Evolutionary conservation across 345 rosid genomes (phyloP), one percentile per base, ranked within the genome.

Genomic region (Pugionium cornutum): DNA sequence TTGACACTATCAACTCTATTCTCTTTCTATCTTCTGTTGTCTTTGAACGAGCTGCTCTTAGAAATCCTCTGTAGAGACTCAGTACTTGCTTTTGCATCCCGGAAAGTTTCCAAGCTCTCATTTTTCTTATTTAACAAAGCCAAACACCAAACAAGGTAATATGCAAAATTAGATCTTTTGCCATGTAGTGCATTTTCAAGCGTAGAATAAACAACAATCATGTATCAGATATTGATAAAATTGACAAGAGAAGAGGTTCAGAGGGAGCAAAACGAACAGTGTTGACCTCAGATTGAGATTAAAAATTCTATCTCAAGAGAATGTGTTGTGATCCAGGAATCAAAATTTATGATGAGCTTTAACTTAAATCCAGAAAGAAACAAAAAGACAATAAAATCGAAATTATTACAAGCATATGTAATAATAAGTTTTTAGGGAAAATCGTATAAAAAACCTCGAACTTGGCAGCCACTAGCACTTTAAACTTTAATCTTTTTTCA

Each of bases 31-130:
- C 95, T 50, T 91, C 85, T 0, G 56, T 46, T 53, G 86, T 61
- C 74, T 87, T 91, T 1, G 73, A 77, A 56, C 90, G 92, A 48
- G 90, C 85, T 58, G 87, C 92, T 65, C 98, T 82, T n/a, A 91
- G 67, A 69, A 91, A 89, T 6, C 87, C 91, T 58, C 98, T 77
- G 76, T 89, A 91, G 25, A 91, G 79, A 72, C 86, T 80, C 35
- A 91, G 75, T 49, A 84, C 98, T 77, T 91, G 92, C 76, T 80
- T 91, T 77, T 91, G 98, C 88, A 91, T 76, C 54, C 98, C 95
- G 5, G 96, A 91, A 7, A 88, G 92, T 37, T 66, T 79, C 45
- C 72, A 30, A 67, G 69, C 67, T 55, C 64, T 74, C 86, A 82
- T 82, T 36, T 68, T 68, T 9, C 30, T 35, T 71, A 69, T 27